Conservation (phyloP, 805 yeast genomes). For the Suhomyces faveliae region DNA sequence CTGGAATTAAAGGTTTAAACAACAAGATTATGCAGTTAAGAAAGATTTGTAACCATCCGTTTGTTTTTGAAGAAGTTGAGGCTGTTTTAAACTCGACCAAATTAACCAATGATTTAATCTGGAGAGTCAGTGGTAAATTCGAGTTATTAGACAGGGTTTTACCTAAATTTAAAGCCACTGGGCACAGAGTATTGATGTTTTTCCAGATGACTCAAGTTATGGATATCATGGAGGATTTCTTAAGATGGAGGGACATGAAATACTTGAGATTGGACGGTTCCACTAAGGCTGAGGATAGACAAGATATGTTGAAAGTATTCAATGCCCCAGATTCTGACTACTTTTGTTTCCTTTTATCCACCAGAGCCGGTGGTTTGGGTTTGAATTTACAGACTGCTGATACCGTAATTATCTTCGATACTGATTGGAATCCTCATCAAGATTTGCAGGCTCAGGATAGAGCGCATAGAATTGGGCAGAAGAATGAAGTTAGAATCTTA, state of each 20-base stretch:
- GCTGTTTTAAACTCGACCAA: slow-evolving; percentile 61
- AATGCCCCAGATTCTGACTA: slow-evolving; percentile 76
- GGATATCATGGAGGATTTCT: slow-evolving; percentile 86
- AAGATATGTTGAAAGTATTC: slow-evolving; percentile 66
- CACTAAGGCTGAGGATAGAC: slow-evolving; percentile 83
- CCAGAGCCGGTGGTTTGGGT: slow-evolving; percentile 90
- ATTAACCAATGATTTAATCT: slow-evolving; percentile 62
- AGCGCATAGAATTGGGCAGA: slow-evolving; percentile 88
- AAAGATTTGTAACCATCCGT: slow-evolving; percentile 85
- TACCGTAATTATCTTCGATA: slow-evolving; percentile 81
- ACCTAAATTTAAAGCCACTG: slow-evolving; percentile 71
- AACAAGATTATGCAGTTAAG: slow-evolving; percentile 83
- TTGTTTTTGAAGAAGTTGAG: slow-evolving; percentile 82
- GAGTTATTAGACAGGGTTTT: slow-evolving; percentile 72
- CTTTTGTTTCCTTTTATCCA: slow-evolving; percentile 74
- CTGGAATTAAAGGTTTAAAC: slow-evolving; percentile 74
- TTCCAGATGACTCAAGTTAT: slow-evolving; percentile 89
- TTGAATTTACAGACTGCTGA: slow-evolving; percentile 85
- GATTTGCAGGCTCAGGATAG: slow-evolving; percentile 90
- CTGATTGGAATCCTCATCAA: slow-evolving; percentile 92
- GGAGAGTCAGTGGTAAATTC: slow-evolving; percentile 80
- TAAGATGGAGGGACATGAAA: slow-evolving; percentile 63
- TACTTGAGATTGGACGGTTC: slow-evolving; percentile 80
- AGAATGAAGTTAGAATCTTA: slow-evolving; percentile 80
- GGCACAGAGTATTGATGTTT: slow-evolving; percentile 77